Conservation (phyloP, 73 alveolate species). For the Paramecium sonneborni region DNA sequence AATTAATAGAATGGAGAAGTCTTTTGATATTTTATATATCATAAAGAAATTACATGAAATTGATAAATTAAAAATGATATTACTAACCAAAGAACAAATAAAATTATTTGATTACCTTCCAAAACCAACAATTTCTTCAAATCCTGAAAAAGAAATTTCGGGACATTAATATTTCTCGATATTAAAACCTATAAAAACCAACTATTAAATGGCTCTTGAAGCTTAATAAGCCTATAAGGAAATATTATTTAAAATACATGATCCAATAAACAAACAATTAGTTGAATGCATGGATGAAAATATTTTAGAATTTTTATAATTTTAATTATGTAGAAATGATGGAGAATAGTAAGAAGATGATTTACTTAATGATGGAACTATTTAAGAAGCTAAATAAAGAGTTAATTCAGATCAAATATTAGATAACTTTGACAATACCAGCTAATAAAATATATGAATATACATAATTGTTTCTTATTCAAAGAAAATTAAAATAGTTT, state of each 20-base stretch:
- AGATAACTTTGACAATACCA: no score
- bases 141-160: neutral
- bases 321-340: neutral
- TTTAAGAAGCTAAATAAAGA: neutral
- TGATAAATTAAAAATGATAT: conserved; percentile 8
- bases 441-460: no score
- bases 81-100: neutral
- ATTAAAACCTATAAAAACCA: neutral
- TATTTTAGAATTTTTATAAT: conserved; percentile 10
- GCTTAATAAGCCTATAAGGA: conserved; percentile 18
- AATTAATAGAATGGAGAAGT: neutral
- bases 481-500: no score
- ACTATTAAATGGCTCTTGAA: conserved; percentile 19
- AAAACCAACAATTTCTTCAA: conserved; percentile 7
- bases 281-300: conserved; percentile 37
- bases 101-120: conserved; percentile 29
- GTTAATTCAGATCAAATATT: no score
- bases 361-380: neutral
- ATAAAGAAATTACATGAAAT: conserved; percentile 14
- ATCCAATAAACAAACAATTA: conserved; percentile 1
- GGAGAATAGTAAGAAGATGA: neutral
- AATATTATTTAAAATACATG: neutral
- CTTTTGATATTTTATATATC: conserved; percentile 12
- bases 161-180: conserved; percentile 13
- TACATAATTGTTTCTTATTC: no score